phyloP scores from a whole-genome alignment of 306 rosid genomes.

The Glycyrrhiza uralensis region DNA sequence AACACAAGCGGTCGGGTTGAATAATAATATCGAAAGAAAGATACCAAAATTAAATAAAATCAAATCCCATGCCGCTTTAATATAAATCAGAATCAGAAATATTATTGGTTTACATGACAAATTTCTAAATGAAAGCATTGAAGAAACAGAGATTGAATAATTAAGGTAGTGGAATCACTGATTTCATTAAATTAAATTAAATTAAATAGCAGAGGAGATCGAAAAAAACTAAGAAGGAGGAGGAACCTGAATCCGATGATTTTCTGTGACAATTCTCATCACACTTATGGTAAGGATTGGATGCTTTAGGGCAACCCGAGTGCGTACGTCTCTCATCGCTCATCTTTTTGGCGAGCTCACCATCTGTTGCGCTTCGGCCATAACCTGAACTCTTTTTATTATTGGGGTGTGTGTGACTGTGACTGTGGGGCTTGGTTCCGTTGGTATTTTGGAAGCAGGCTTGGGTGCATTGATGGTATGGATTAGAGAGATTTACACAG shows the following conservation, averaged over 20 bases:
- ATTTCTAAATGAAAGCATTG: not conserved
- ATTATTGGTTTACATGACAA: not conserved
- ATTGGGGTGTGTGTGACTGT: conserved; percentile 5
- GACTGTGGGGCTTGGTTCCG: conserved; percentile 42
- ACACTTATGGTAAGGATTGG: conserved; percentile 59
- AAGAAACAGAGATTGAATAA: too few relatives aligned
- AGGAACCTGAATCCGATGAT: conserved; percentile 41
- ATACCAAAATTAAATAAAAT: not conserved
- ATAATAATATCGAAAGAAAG: not conserved
- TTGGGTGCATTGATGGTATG: conserved; percentile 79
- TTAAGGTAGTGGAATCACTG: too few relatives aligned
- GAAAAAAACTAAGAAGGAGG: too few relatives aligned
- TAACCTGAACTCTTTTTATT: conserved; percentile 52
- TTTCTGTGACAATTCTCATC: conserved; percentile 35
- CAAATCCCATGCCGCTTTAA: not conserved
- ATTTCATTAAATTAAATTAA: too few relatives aligned
- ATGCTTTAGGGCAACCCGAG: conserved; percentile 43
- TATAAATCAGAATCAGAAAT: not conserved
- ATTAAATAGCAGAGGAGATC: conserved; percentile 1
- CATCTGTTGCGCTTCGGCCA: conserved; percentile 34
- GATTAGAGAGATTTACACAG: conserved; percentile 61
- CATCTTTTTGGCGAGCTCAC: conserved; percentile 31
- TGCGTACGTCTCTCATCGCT: conserved; percentile 21
- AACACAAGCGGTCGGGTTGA: not conserved
- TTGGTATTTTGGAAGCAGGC: conserved; percentile 51